Percentiles rank a stretch among this genome's conserved stretches.
phyloP scores from a whole-genome alignment of 129 eudicot genomes.

The Apium graveolens region DNA sequence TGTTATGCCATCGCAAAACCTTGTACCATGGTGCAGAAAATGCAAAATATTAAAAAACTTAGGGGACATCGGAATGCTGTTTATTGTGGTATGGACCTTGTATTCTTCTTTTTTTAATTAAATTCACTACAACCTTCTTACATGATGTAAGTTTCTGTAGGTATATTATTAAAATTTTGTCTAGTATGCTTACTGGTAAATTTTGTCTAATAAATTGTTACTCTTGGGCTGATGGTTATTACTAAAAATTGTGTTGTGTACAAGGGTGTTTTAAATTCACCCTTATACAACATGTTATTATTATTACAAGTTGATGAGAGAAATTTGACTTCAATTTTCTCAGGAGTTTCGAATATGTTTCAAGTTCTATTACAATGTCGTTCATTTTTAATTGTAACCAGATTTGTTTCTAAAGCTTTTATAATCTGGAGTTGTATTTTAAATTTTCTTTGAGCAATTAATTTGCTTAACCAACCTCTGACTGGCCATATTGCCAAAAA shows the following conservation, averaged over 20 bases:
- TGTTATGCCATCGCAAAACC: constrained; percentile 92
- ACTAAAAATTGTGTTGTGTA: not conserved
- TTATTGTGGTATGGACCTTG: constrained; percentile 63
- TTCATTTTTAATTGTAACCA: not conserved
- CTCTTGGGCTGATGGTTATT: not conserved
- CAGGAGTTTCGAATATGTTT: not conserved
- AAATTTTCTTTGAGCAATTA: not conserved
- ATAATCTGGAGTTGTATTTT: not conserved
- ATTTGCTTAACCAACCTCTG: not conserved
- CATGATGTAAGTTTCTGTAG: not conserved
- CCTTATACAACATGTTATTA: not conserved
- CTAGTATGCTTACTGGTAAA: too few species aligned
- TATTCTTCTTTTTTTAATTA: not conserved
- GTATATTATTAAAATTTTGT: not conserved
- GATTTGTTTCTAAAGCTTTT: not conserved
- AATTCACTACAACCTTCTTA: not conserved
- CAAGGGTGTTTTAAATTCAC: not conserved
- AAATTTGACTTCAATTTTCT: not conserved
- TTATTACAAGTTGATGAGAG: not conserved
- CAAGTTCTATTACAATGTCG: not conserved
- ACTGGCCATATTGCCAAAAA: not conserved
- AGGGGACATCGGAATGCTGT: constrained; percentile 93
- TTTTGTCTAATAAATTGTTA: not conserved
- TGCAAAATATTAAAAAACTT: constrained; percentile 66
- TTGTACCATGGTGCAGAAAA: constrained; percentile 84